Percentiles rank a stretch among this genome's conserved stretches.
phyloP scores from a whole-genome alignment of 345 rosid genomes.

The Excoecaria cochinchinensis region DNA sequence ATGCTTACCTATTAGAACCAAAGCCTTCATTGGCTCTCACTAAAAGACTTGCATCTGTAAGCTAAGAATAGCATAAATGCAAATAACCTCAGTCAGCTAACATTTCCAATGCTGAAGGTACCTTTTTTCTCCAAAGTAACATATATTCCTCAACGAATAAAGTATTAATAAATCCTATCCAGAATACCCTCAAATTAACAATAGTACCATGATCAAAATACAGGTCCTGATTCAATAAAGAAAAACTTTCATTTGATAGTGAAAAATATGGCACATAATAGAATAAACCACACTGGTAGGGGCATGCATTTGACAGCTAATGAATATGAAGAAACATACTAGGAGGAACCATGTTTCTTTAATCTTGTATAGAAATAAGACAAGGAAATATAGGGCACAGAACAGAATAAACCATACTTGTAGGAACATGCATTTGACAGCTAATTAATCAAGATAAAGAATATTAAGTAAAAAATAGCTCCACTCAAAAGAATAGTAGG shows the following conservation, averaged over 20 bases:
- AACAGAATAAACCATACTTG: not conserved
- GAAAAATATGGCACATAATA: too few relatives aligned
- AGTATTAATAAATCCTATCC: not conserved
- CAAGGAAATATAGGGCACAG: slow-evolving; percentile 2
- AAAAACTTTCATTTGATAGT: too few relatives aligned
- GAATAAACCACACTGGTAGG: too few relatives aligned
- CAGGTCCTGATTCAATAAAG: not conserved
- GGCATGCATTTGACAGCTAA: too few relatives aligned
- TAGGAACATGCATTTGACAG: not conserved
- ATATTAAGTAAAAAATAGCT: not conserved
- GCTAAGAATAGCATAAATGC: slow-evolving; percentile 44
- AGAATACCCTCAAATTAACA: not conserved
- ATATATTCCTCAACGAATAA: not conserved
- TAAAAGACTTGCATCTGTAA: slow-evolving; percentile 75
- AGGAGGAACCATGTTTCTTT: too few relatives aligned
- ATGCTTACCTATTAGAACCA: slow-evolving; percentile 73
- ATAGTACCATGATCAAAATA: not conserved
- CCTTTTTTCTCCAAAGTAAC: not conserved
- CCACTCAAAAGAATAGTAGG: not conserved
- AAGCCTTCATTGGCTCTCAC: slow-evolving; percentile 73
- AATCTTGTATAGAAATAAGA: not conserved
- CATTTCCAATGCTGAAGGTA: not conserved
- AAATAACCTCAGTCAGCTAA: slow-evolving; percentile 23
- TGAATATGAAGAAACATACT: too few relatives aligned
- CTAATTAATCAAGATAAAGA: not conserved